Base-by-base conservation (phyloP, 208 protist genomes). In the Trypanosoma cruzi region DNA sequence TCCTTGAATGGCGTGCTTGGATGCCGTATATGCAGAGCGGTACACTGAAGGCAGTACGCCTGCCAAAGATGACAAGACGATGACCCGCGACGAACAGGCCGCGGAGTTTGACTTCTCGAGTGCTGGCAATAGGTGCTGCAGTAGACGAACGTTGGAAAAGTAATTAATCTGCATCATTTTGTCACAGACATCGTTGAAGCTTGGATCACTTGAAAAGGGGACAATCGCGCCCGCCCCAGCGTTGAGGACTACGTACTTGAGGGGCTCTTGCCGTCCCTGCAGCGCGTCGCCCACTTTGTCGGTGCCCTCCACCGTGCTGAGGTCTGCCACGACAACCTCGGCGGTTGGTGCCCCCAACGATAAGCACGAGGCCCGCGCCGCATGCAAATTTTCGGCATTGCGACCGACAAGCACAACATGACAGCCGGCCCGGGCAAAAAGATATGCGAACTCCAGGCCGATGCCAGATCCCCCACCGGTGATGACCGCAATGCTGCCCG, bases 151-250 rank as follows among this genome's bases (percentile, higher is more conserved):
- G 44, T 96, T 96, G 11, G 90, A 71, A 53, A 92, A 85, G 79
- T 93, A 96, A 76, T 96, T 96, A 66, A 96, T 87, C 56, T 85
- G 66, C 90, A 96, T 93, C 77, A 96, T 73, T 14, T 85, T 79
- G 29, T 78, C 63, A 49, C 84, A 90, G 18, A 86, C 81, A n/a
- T 74, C 31, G 36, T 79, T 70, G 56, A 89, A 95, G 52, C 57
- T 57, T 20, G 73, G 66, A 26, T 82, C 75, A 28, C 64, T 55
- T 2, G 85, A 74, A 69, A 96, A 96, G 0, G 85, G 81, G 24
- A 77, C 70, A 58, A 96, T 93, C 16, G 85, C 87, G 6, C 90
- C 90, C 2, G 71, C 77, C 36, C 90, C 90, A n/a, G 90, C 90
- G 54, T 93, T 96, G 7, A 96, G 82, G 5, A 96, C 79, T 0